Conservation (phyloP, 306 rosid species). For the Cicer bijugum region DNA sequence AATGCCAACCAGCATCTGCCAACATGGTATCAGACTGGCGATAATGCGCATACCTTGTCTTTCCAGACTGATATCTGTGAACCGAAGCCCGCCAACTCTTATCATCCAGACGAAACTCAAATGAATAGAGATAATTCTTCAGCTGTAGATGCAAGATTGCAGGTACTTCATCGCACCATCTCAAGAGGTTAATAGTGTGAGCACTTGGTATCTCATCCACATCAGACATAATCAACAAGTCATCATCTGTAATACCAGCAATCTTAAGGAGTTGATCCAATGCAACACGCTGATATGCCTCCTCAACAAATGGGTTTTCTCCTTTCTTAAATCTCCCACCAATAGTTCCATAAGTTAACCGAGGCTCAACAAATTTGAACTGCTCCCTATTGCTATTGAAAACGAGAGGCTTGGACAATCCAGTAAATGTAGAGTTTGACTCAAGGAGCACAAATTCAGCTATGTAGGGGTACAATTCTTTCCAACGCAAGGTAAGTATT, state of each 20-base stretch:
- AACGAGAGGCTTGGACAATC: slow-evolving; percentile 71
- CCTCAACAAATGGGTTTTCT: slow-evolving; percentile 97
- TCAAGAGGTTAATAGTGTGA: slow-evolving; percentile 89
- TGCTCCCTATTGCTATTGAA: slow-evolving; percentile 61
- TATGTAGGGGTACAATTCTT: slow-evolving; percentile 85
- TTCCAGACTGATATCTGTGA: slow-evolving; percentile 72
- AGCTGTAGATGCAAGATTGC: slow-evolving; percentile 80
- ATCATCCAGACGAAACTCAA: slow-evolving; percentile 82
- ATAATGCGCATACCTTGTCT: slow-evolving; percentile 88
- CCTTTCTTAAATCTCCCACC: slow-evolving; percentile 87
- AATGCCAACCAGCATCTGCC: slow-evolving; percentile 99
- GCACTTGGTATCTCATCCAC: slow-evolving; percentile 99
- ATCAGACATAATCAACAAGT: slow-evolving; percentile 96
- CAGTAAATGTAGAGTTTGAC: slow-evolving; percentile 94
- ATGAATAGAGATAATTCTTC: slow-evolving; percentile 90
- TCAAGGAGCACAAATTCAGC: slow-evolving; percentile 90
- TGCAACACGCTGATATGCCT: slow-evolving; percentile 94
- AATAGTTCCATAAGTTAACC: slow-evolving; percentile 78
- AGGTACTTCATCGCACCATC: slow-evolving; percentile 95
- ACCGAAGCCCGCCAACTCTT: slow-evolving; percentile 98
- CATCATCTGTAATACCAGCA: slow-evolving; percentile 92
- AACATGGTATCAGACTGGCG: slow-evolving; percentile 85
- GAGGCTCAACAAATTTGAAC: slow-evolving; percentile 79
- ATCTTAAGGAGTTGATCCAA: slow-evolving; percentile 84
- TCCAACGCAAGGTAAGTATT: slow-evolving; percentile 86